phyloP scores from a whole-genome alignment of 139 green algal genomes.

The Ulvella scutata region DNA sequence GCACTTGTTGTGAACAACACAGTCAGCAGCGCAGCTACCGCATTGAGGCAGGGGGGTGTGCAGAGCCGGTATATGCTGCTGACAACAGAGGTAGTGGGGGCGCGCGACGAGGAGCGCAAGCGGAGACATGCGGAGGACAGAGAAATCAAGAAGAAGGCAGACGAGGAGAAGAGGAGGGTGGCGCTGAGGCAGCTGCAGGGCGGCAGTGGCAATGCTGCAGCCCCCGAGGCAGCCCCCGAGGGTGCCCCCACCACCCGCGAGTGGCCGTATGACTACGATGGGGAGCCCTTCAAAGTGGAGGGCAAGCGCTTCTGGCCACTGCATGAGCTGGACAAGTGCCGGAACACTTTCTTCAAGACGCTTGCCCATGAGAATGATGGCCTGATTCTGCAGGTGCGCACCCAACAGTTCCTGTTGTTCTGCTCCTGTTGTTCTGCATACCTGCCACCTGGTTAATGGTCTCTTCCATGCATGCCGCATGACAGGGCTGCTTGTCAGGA shows the following conservation, averaged over 20 bases:
- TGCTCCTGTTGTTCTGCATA: too few relatives aligned
- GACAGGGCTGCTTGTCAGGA: too few relatives aligned
- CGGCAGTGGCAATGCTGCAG: constrained; percentile 4
- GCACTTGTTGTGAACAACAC: too few relatives aligned
- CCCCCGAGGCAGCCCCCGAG: neutral
- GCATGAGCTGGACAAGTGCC: constrained; percentile 19
- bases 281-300: constrained; percentile 58
- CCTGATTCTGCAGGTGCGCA: constrained; percentile 69
- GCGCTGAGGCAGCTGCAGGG: too few relatives aligned
- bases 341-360: constrained; percentile 59
- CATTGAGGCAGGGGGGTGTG: neutral
- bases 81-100: constrained; percentile 23
- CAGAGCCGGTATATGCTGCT: constrained; percentile 36
- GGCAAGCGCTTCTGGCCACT: constrained; percentile 84
- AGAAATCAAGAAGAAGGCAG: too few relatives aligned
- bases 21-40: too few relatives aligned
- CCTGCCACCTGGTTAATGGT: too few relatives aligned
- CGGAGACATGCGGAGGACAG: constrained; percentile 20
- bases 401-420: too few relatives aligned
- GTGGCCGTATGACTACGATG: constrained; percentile 28
- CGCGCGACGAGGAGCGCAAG: constrained; percentile 30
- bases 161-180: too few relatives aligned
- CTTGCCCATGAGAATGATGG: constrained; percentile 86
- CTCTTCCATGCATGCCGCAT: too few relatives aligned
- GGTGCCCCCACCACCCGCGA: neutral